Base-by-base conservation (phyloP, 1,139 yeast species). In the Magnusiomyces sp. region DNA sequence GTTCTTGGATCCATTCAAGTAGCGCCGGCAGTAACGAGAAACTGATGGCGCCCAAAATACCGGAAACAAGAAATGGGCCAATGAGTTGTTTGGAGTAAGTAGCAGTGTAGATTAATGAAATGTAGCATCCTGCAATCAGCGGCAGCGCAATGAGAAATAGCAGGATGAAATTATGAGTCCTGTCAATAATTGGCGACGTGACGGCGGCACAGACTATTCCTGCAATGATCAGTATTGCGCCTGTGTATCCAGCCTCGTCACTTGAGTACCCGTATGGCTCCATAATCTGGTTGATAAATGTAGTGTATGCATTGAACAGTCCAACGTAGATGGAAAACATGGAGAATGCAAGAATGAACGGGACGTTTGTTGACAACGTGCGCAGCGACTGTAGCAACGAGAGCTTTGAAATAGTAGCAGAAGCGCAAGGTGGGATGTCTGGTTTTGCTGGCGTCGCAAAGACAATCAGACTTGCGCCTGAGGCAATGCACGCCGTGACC, bases 1-100 rank as follows among this genome's bases (percentile, higher is more conserved):
- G 68, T 40, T 65, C 70, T 43, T 64, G 68, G 31, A 61, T 60
- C 65, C 68, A 63, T 49, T 66, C 70, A 40, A 66, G 58, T 33
- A 64, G 59, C 11, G 62, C 59, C 2, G 70, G 70, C 43, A 66
- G 56, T 34, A 66, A 51, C 1, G 67, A 56, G 53, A 66, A 66
- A 10, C 68, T 61, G 10, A 63, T 53, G 11, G 67, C 68, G 4
- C 70, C 70, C n/a, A 66, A 56, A 9, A 66, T 45, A 1, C 65
- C 67, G n/a, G 63, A 62, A 5, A 67, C 67, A 9, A 64, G 43
- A 31, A 57, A 66, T 2, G 68, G 69, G 5, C 66, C 68, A 1
- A 53, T 65, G 20, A 65, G 53, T 36, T 63, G 64, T 10, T 36
- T 48, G 27, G 58, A 55, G 33, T 41, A 40, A 20, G 63, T 59